These are phyloP conservation scores for Trichoderma hamatum DNA, from an alignment of 2,329 filamentous ascomycete genomes.

Conservation along the genomic window DNA sequence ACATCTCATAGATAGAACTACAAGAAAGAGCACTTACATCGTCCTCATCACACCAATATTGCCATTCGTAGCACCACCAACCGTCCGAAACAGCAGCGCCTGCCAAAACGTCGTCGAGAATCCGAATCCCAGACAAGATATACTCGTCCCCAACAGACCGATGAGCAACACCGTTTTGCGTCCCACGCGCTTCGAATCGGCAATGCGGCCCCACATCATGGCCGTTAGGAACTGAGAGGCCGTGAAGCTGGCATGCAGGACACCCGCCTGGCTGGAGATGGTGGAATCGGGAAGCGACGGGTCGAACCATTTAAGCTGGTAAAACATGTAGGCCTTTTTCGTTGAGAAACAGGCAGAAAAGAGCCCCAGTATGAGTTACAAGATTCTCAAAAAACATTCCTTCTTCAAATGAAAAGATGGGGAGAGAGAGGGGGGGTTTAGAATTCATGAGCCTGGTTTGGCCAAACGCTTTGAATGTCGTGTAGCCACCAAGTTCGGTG, in stretches of 20 bases:
- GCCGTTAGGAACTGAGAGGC: constrained; percentile 81
- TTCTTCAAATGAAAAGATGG: neutral
- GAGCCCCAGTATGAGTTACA: constrained; percentile 1
- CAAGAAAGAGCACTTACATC: constrained; percentile 52
- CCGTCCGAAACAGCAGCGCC: constrained; percentile 70
- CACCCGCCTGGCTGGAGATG: constrained; percentile 76
- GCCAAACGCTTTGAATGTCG: neutral
- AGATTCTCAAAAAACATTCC: neutral
- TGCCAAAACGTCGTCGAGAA: constrained; percentile 67
- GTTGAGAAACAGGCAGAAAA: neutral
- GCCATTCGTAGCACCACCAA: constrained; percentile 73
- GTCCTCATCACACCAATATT: constrained; percentile 74
- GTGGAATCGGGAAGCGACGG: constrained; percentile 58
- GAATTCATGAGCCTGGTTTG: neutral
- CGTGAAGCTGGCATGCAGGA: constrained; percentile 79
- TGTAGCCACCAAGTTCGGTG: neutral
- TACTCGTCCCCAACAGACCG: constrained; percentile 68
- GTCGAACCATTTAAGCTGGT: constrained; percentile 80
- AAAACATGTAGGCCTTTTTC: constrained; percentile 76
- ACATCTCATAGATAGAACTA: neutral
- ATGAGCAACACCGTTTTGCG: constrained; percentile 79
- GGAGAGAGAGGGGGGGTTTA: neutral
- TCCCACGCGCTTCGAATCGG: constrained; percentile 65
- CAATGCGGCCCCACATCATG: constrained; percentile 77
- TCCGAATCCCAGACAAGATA: constrained; percentile 59